Evolutionary conservation across 2,329 filamentous ascomycete species (phyloP).

Genomic region (Trichoderma oligosporum): DNA sequence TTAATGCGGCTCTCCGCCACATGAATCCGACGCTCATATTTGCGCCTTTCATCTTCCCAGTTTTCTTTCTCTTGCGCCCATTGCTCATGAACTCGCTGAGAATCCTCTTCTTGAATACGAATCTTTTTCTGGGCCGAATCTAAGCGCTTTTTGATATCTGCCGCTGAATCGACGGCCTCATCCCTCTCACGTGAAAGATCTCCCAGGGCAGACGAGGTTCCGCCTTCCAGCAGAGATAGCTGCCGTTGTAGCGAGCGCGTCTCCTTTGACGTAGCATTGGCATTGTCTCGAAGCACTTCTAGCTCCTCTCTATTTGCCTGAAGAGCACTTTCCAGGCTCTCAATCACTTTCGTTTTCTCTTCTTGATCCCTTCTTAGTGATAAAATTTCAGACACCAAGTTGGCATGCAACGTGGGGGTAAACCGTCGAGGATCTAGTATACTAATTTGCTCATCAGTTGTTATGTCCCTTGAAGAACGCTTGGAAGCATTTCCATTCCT

Average conservation of each 20-base stretch:
- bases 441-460: conserved; percentile 64
- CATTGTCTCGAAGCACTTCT: conserved; percentile 61
- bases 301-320: conserved; percentile 70
- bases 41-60: conserved; percentile 81
- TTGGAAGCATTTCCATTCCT: conserved; percentile 44
- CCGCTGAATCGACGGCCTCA: conserved; percentile 67
- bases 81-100: conserved; percentile 69
- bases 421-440: conserved; percentile 87
- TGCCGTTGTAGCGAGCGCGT: conserved; percentile 78
- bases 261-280: conserved; percentile 68
- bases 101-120: conserved; percentile 77
- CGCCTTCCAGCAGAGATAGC: conserved; percentile 79
- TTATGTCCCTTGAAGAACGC: conserved; percentile 55
- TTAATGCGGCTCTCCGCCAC: conserved; percentile 86
- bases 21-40: conserved; percentile 79
- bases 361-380: conserved; percentile 84
- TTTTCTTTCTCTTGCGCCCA: conserved; percentile 81
- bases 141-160: conserved; percentile 72
- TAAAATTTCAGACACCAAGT: conserved; percentile 89
- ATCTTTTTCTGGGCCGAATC: conserved; percentile 75
- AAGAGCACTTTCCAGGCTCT: conserved; percentile 73
- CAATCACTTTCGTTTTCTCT: conserved; percentile 81
- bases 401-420: conserved; percentile 91
- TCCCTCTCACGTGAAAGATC: conserved; percentile 84
- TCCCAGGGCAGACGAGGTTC: conserved; percentile 78